A percentile compares a stretch with the other conserved stretches of the same genome.
phyloP scores from a whole-genome alignment of 78 protist genomes.

The Dictyostelium purpureum region DNA sequence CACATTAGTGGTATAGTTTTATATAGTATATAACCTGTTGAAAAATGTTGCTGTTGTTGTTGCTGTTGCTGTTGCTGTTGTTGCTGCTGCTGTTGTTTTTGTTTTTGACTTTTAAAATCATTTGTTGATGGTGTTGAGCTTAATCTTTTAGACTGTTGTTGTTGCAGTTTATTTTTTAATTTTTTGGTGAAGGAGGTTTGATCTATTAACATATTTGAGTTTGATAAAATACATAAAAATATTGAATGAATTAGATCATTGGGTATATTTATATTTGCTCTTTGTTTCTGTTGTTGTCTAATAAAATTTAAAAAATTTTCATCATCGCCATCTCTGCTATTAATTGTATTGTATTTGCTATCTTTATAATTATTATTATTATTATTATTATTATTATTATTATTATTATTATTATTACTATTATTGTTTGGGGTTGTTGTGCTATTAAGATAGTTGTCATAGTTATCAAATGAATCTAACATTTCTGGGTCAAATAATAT shows the following conservation, averaged over 20 bases:
- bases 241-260: slow-evolving; percentile 52
- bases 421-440: too few relatives aligned
- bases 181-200: background rate
- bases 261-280: slow-evolving; percentile 2
- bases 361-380: background rate
- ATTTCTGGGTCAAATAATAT: background rate
- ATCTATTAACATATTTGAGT: slow-evolving; percentile 72
- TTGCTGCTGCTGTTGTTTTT: background rate
- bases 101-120: too few relatives aligned
- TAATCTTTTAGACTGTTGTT: background rate
- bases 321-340: background rate
- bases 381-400: background rate
- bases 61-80: background rate
- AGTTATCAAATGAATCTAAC: background rate
- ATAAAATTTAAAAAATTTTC: too few relatives aligned
- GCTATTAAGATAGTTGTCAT: too few relatives aligned
- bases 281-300: background rate
- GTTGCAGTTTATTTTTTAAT: background rate
- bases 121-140: background rate
- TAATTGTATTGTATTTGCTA: background rate
- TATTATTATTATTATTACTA: background rate
- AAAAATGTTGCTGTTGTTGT: slow-evolving; percentile 13
- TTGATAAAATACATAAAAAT: slow-evolving; percentile 40
- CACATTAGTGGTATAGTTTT: slow-evolving; percentile 43
- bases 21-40: slow-evolving; percentile 4